Evolutionary conservation across 805 yeast genomes (phyloP), one percentile per base, ranked within the genome.

Genomic region (Saturnispora serradocipensis): DNA sequence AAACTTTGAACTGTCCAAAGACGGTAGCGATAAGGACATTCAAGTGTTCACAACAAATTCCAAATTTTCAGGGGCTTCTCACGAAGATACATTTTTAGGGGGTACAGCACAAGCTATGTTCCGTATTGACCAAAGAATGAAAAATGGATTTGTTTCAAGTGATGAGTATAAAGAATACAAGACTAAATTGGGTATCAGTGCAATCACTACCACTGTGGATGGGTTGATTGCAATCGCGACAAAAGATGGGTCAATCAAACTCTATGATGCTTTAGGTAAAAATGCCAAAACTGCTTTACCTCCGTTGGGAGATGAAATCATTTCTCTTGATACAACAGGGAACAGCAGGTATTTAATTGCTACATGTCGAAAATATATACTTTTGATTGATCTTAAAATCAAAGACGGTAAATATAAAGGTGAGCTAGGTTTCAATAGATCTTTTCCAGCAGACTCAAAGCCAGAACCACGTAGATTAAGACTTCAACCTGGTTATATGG

Each of bases 271-370:
- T 53, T 61, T 88, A 13, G 96, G 96, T 13, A 73, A 77, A 52
- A 78, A 76, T 58, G 96, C 96, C 1, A 86, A 85, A 69, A 82
- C 93, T 2, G 74, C 77, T 24, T 69, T 89, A 32, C 96, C 96
- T 2, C 88, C 93, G 0, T 69, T 88, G 38, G 96, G 96, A 25
- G 95, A 88, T 58, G 71, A 80, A 2, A 78, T 86, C 48, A 67
- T 75, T 39, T 85, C 86, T 22, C 59, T 86, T 18, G 90, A 86
- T 53, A 80, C 78, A 1, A 81, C 95, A 5, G 78, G 84, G 20
- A 90, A 86, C 63, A 96, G 96, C 54, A 73, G 79, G 58, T 89
- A 88, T 84, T 61, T 88, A 42, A 70, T 89, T 53, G 93, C 89
- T 2, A 89, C 96, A 0, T 86, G 91, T 70, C 73, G 75, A 59